A percentile compares a stretch with the other conserved stretches of the same genome.
phyloP scores from a whole-genome alignment of 2,329 filamentous ascomycete genomes.

The Talaromyces islandicus region DNA sequence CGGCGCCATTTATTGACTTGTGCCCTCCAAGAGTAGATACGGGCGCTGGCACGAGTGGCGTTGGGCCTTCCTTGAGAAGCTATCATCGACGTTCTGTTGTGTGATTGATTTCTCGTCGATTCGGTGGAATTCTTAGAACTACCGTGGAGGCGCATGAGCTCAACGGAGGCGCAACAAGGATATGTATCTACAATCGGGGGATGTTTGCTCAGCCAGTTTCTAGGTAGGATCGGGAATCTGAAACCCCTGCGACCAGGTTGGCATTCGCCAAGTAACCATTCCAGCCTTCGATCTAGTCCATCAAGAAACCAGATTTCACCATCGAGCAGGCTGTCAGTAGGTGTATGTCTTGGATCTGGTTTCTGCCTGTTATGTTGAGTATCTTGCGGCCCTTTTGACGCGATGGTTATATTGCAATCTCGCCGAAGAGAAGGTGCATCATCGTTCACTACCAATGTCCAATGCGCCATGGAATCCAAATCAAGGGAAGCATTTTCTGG shows the following conservation, averaged over 20 bases:
- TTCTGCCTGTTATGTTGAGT: background rate
- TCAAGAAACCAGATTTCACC: slow-evolving; percentile 32
- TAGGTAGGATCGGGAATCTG: slow-evolving; percentile 34
- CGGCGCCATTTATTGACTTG: slow-evolving; percentile 30
- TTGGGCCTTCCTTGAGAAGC: background rate
- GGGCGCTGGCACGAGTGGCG: background rate
- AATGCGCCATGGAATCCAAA: background rate
- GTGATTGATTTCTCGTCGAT: background rate
- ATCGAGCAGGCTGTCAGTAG: slow-evolving; percentile 14
- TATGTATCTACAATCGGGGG: slow-evolving; percentile 37
- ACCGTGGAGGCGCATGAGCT: slow-evolving; percentile 26
- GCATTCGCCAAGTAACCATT: slow-evolving; percentile 33
- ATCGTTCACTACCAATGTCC: background rate
- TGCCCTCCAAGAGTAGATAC: slow-evolving; percentile 34
- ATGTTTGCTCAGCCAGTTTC: slow-evolving; percentile 37
- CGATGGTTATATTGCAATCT: background rate
- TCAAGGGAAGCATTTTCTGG: too few species aligned
- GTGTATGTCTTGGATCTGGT: too few species aligned
- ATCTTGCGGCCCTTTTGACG: background rate
- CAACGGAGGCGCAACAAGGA: slow-evolving; percentile 26
- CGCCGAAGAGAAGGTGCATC: background rate
- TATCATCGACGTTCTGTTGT: background rate
- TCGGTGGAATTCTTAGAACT: slow-evolving; percentile 28
- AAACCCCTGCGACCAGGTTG: slow-evolving; percentile 34
- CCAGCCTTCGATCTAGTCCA: slow-evolving; percentile 29